Percentiles rank a stretch among this genome's conserved stretches.
Conservation (phyloP, 495 filamentous ascomycete genomes). For the Hypoxylon intermedium region DNA sequence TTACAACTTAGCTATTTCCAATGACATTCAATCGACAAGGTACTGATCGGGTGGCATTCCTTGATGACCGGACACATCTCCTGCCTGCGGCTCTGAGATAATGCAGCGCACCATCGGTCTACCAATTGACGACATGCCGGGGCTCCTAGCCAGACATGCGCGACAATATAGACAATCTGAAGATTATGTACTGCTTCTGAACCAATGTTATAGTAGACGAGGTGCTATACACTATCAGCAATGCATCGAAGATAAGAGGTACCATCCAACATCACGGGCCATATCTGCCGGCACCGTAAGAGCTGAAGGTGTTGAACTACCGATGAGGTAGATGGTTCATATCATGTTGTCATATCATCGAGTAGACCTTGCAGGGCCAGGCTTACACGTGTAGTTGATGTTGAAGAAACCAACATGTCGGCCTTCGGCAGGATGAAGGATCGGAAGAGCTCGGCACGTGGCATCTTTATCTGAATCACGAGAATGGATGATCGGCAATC, state of each 20-base stretch:
- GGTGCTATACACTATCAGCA: conserved; percentile 20
- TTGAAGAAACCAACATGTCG: not conserved
- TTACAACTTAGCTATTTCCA: not conserved
- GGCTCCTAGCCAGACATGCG: no score
- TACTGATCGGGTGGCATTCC: no score
- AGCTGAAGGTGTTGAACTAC: conserved; percentile 19
- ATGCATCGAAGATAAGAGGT: conserved; percentile 10
- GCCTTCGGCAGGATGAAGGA: not conserved
- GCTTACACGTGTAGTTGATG: not conserved
- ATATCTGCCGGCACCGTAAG: conserved; percentile 26
- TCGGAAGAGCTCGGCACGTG: not conserved
- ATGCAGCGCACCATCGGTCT: conserved; percentile 1
- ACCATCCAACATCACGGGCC: not conserved
- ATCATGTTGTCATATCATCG: conserved; percentile 18
- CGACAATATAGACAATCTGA: not conserved
- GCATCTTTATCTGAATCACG: conserved; percentile 3
- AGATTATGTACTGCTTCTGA: conserved; percentile 6
- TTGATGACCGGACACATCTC: no score
- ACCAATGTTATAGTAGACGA: conserved; percentile 4
- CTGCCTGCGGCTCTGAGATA: conserved; percentile 9
- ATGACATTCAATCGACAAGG: no score
- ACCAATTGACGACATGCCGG: no score
- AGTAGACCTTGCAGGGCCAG: not conserved
- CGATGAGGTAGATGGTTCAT: conserved; percentile 10
- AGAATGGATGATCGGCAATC: conserved; percentile 5